A percentile compares a stretch with the other conserved stretches of the same genome.
These are phyloP conservation scores for Xylaria digitata DNA, from an alignment of 2,329 filamentous ascomycete species.

Conservation along the genomic window DNA sequence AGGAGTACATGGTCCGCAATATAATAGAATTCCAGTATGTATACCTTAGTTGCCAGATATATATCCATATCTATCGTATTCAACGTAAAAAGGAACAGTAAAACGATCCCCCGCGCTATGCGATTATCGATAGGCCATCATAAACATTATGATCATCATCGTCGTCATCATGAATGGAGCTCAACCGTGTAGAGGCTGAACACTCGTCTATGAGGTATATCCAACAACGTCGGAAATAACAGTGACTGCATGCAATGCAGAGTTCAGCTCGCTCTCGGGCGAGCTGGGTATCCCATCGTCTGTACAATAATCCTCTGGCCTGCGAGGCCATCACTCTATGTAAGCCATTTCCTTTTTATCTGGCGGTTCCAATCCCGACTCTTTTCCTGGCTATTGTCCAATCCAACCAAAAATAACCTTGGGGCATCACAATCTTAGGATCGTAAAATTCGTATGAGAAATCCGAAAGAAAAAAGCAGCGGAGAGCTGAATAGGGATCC, in stretches of 20 bases:
- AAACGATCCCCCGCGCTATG: constrained; percentile 22
- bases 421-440: constrained; percentile 19
- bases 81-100: constrained; percentile 6
- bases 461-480: neutral
- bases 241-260: constrained; percentile 24
- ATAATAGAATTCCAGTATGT: neutral
- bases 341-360: constrained; percentile 38
- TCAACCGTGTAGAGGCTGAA: constrained; percentile 30
- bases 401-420: constrained; percentile 13
- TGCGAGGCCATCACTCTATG: constrained; percentile 47
- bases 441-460: constrained; percentile 35
- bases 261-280: constrained; percentile 35
- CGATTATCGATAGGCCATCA: constrained; percentile 38
- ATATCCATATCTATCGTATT: constrained; percentile 24
- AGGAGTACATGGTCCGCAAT: neutral
- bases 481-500: neutral
- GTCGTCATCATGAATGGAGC: constrained; percentile 38
- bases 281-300: constrained; percentile 37
- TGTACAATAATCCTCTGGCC: constrained; percentile 41
- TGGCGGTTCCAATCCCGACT: constrained; percentile 30
- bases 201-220: constrained; percentile 45
- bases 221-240: constrained; percentile 35
- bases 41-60: constrained; percentile 9
- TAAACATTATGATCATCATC: constrained; percentile 39
- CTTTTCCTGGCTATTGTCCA: constrained; percentile 18